Percentiles rank a stretch among this genome's conserved stretches.
phyloP scores from a whole-genome alignment of 257 asterid species.

The Echium plantagineum region DNA sequence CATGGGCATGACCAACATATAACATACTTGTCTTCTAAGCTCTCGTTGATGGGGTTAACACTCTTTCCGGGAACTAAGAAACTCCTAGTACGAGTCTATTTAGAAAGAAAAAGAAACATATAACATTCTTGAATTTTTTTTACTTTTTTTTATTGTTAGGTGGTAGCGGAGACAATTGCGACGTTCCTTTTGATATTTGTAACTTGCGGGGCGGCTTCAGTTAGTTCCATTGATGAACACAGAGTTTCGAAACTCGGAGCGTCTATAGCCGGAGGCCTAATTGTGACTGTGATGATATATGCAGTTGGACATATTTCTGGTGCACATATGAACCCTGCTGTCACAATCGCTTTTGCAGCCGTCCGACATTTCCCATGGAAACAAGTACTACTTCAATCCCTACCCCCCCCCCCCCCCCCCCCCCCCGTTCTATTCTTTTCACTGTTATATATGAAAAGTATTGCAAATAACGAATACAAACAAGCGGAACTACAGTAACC shows the following conservation, averaged over 20 bases:
- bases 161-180: conserved; percentile 56
- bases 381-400: conserved; percentile 31
- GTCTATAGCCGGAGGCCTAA: conserved; percentile 70
- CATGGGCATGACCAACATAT: too few species aligned
- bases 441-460: too few species aligned
- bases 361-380: conserved; percentile 75
- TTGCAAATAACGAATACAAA: too few species aligned
- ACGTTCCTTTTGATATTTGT: conserved; percentile 68
- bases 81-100: too few species aligned
- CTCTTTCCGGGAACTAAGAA: too few species aligned
- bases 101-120: too few species aligned
- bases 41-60: too few species aligned
- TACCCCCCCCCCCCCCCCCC: too few species aligned
- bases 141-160: conserved; percentile 21
- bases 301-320: conserved; percentile 93
- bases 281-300: conserved; percentile 83
- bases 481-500: too few species aligned
- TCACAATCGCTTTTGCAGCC: conserved; percentile 73
- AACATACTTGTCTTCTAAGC: too few species aligned
- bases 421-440: too few species aligned
- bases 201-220: conserved; percentile 69
- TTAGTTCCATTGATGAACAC: conserved; percentile 43
- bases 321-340: conserved; percentile 94
- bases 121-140: too few species aligned
- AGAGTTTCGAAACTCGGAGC: conserved; percentile 64